Evolutionary conservation across 768 basidiomycete species (phyloP).

Genomic region (Serendipita sp.): DNA sequence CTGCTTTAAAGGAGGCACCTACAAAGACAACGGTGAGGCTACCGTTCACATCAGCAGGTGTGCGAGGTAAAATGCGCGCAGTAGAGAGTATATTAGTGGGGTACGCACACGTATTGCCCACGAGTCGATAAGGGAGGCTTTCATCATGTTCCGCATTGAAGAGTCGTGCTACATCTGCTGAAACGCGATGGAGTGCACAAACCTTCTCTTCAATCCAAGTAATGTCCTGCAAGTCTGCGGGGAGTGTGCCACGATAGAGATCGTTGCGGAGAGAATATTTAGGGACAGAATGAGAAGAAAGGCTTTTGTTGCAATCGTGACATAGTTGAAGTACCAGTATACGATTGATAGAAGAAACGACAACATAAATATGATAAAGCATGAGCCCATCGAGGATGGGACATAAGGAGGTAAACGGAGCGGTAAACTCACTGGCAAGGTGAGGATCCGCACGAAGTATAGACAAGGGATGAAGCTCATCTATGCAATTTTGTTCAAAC

Average conservation of each 20-base stretch:
- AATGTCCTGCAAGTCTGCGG: constrained; percentile 15
- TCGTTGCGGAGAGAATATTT: constrained; percentile 15
- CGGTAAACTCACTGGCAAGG: neutral
- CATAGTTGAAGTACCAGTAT: neutral
- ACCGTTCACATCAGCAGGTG: constrained; percentile 17
- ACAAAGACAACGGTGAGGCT: constrained; percentile 20
- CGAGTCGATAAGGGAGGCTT: constrained; percentile 15
- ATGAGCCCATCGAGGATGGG: neutral
- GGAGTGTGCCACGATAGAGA: constrained; percentile 15
- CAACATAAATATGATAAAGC: neutral
- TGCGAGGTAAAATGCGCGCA: constrained; percentile 17
- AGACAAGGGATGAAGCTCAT: neutral
- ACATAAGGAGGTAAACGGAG: neutral
- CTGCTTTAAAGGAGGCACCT: constrained; percentile 13
- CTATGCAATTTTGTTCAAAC: neutral
- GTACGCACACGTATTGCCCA: constrained; percentile 25
- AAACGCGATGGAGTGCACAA: constrained; percentile 17
- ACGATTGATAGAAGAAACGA: neutral
- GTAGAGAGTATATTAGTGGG: constrained; percentile 21
- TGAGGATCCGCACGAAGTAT: neutral
- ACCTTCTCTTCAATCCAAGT: constrained; percentile 9
- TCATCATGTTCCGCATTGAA: constrained; percentile 16
- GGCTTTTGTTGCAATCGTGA: neutral
- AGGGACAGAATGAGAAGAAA: constrained; percentile 8
- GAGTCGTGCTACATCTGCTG: constrained; percentile 18